Base-by-base conservation (phyloP, 2,329 filamentous ascomycete genomes). In the Diaporthe vaccinii region DNA sequence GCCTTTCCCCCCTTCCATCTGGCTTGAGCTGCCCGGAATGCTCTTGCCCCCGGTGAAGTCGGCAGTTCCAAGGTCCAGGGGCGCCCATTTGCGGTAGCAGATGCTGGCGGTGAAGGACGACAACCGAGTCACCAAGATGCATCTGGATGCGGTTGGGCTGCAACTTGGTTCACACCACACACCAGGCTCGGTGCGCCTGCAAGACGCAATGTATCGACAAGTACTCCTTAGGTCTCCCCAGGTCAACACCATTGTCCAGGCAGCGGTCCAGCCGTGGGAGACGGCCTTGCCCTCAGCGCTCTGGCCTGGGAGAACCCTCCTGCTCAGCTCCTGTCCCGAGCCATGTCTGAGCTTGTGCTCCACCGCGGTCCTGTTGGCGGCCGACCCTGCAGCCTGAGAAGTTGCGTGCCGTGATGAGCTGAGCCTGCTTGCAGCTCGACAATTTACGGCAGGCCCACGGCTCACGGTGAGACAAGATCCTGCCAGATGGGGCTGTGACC, bases 381-480 rank as follows among this genome's bases (percentile, higher is more conserved):
- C 34, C 44, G 34, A 39, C 57, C n/a, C 51, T 62, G 70, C 70
- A 62, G 58, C 51, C 51, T 44, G 44, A 51, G 44, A 6, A 41
- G 57, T 53, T 22, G 31, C 57, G 25, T 61, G 57, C 70, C 70
- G 57, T 22, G 44, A 53, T 41, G 31, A n/a, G 70, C 57, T 72
- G 57, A 25, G 9, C 7, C 57, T 31, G 14, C 44, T 14, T 41
- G 49, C 49, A 25, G 31, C 46, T 17, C n/a, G 8, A 41, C n/a
- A 68, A 10, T n/a, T 22, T 10, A 49, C 22, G 22, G 31, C 44
- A 51, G 2, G 25, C 46, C 20, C 31, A 36, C 46, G 14, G 17
- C 6, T n/a, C 28, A 51, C 44, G 15, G 46, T 22, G 25, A 20
- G 39, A 36, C 41, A 10, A 28, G 1, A 20, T 22, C 39, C 12